Evolutionary conservation across 805 yeast species (phyloP).

Genomic region (Metschnikowia amazonensis): DNA sequence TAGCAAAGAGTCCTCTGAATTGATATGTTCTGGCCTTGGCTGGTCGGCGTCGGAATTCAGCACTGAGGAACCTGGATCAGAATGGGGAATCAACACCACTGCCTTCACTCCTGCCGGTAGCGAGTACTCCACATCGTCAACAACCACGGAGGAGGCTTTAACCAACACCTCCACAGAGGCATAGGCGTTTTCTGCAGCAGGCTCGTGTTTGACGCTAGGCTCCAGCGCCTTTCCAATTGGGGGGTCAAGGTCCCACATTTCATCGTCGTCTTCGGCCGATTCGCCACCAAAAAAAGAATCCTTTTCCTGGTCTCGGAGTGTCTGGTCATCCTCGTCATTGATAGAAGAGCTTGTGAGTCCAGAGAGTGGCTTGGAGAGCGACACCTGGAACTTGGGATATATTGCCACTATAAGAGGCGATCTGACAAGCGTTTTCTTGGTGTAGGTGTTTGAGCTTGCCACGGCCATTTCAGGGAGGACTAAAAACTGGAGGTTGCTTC

Average conservation of each 20-base stretch:
- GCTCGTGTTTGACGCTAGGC: not conserved
- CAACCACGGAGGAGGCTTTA: conserved; percentile 28
- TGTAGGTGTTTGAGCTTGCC: conserved; percentile 13
- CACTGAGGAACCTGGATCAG: too few relatives aligned
- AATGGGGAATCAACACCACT: conserved; percentile 23
- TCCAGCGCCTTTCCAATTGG: not conserved
- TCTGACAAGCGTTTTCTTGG: conserved; percentile 37
- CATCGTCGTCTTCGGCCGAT: conserved; percentile 32
- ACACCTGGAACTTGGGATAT: conserved; percentile 31
- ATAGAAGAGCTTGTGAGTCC: conserved; percentile 34
- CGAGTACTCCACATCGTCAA: conserved; percentile 29
- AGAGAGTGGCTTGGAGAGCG: conserved; percentile 26
- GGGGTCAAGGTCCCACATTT: conserved; percentile 14
- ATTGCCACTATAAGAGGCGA: conserved; percentile 38
- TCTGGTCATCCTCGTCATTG: conserved; percentile 38
- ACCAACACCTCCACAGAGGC: conserved; percentile 26
- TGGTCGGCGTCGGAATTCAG: too few relatives aligned
- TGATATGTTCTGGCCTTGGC: too few relatives aligned
- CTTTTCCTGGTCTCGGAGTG: conserved; percentile 25
- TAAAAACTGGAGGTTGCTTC: conserved; percentile 1
- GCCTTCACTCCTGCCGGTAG: conserved; percentile 32
- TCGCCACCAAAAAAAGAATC: conserved; percentile 40
- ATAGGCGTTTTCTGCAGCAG: conserved; percentile 6
- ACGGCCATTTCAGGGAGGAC: not conserved
- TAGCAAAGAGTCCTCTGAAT: conserved; percentile 36